Evolutionary conservation across 163 green algal species (phyloP), one percentile per base, ranked within the genome.

Genomic region (Chlorella variabilis): DNA sequence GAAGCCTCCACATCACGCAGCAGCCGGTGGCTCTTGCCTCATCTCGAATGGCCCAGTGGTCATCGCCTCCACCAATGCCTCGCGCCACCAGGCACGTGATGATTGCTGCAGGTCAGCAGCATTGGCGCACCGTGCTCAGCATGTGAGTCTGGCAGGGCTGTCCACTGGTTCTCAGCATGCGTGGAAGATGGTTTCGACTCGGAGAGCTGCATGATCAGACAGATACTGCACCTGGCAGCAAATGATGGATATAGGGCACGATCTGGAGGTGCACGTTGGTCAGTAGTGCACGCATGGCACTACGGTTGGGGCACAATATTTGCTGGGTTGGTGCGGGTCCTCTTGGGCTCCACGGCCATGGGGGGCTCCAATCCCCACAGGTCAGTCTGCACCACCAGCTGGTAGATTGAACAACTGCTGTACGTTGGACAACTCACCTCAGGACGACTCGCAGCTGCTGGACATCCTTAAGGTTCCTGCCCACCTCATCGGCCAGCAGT

Each of bases 191-290:
- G n/a, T n/a, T n/a, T n/a, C n/a, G n/a, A 33, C 59, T 42, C 15
- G 29, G 15, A 42, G 1, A 3, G 23, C 2, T 42, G 15, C 5
- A 68, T 21, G n/a, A 15, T 4, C 5, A 3, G 21, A n/a, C 59
- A 23, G 7, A 31, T 5, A 58, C 49, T 49, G 20, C 4, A 70
- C 73, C 73, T n/a, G 95, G 94, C 88, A 98, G 91, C 66, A 98
- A 86, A 84, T 95, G 90, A 63, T 96, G 92, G 73, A 98, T 85
- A 83, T 98, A 98, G n/a, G 86, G 88, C 80, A 93, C 90, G 69
- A 91, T 36, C 15, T 83, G 34, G 5, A 91, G 36, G 33, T 82
- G 63, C 6, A 58, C 21, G 41, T 91, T 91, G 18, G 21, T 29
- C 38, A 88, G 62, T 67, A 91, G 80, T 70, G 62, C 73, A 51